These are phyloP conservation scores for Zygoascus sp. DNA, from an alignment of 1,139 yeast species.

Conservation along the genomic window DNA sequence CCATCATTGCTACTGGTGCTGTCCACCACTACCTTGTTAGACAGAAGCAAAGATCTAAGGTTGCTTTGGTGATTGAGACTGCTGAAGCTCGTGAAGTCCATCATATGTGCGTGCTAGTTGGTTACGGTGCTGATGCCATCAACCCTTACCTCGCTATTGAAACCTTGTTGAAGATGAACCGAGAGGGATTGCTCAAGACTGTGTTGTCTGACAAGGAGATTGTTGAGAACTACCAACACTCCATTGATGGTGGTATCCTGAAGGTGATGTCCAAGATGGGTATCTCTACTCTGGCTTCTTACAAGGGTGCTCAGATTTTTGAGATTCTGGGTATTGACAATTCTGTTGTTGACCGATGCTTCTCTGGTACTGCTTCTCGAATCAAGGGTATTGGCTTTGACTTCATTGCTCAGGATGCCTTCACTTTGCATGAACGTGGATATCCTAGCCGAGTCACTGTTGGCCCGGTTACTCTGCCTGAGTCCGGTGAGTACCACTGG, in stretches of 20 bases:
- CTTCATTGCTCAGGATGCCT: conserved; percentile 93
- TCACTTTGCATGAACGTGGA: conserved; percentile 88
- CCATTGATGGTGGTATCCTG: conserved; percentile 84
- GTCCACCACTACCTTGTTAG: conserved; percentile 95
- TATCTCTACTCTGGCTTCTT: conserved; percentile 92
- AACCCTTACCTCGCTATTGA: conserved; percentile 93
- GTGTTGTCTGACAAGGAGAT: conserved; percentile 54
- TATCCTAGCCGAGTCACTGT: conserved; percentile 73
- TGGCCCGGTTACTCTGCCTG: conserved; percentile 74
- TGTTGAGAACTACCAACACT: conserved; percentile 70
- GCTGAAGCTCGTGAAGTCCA: conserved; percentile 98
- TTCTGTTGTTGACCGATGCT: conserved; percentile 91
- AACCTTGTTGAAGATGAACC: conserved; percentile 77
- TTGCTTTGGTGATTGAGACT: conserved; percentile 84
- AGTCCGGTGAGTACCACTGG: conserved; percentile 97
- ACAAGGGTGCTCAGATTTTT: conserved; percentile 97
- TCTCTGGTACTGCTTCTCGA: conserved; percentile 96
- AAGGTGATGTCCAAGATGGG: conserved; percentile 99
- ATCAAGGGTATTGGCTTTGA: conserved; percentile 94
- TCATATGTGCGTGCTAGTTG: conserved; percentile 88
- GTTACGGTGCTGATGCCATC: conserved; percentile 96
- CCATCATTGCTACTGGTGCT: conserved; percentile 94
- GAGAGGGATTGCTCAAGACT: conserved; percentile 66
- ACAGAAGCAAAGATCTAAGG: conserved; percentile 94
- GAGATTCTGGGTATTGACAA: conserved; percentile 96